These are phyloP conservation scores for Fusarium caatingaense DNA, from an alignment of 2,329 filamentous ascomycete genomes.

Conservation along the genomic window DNA sequence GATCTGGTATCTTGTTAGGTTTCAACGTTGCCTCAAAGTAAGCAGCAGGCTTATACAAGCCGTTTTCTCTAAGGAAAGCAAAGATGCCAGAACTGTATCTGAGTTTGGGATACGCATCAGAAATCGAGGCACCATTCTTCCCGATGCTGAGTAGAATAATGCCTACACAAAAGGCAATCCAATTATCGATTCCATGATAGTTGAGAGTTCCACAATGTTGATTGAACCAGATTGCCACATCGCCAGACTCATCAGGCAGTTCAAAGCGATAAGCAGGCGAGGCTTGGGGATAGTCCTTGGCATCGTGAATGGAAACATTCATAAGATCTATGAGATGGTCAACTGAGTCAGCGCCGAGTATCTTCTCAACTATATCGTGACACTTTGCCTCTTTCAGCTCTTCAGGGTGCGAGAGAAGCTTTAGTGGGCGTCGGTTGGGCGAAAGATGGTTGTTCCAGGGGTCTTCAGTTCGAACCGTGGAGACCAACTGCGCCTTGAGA, in stretches of 20 bases:
- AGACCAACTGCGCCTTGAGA: conserved; percentile 12
- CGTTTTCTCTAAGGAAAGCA: neutral
- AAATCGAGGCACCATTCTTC: neutral
- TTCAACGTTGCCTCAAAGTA: neutral
- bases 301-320: neutral
- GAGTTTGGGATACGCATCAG: neutral
- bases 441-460: conserved; percentile 37
- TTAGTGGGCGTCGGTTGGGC: conserved; percentile 13
- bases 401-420: conserved; percentile 22
- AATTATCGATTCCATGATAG: conserved; percentile 17
- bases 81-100: conserved; percentile 5
- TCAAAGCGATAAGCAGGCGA: conserved; percentile 29
- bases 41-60: neutral
- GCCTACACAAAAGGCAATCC: conserved; percentile 22
- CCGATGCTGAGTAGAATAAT: conserved; percentile 1
- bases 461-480: conserved; percentile 14
- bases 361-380: neutral
- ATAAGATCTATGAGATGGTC: conserved; percentile 17
- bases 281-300: neutral
- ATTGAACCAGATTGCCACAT: conserved; percentile 22
- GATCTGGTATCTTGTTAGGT: conserved; percentile 3
- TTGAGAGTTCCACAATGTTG: conserved; percentile 37
- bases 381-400: conserved; percentile 12
- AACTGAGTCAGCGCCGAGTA: neutral
- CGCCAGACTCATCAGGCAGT: neutral